Evolutionary conservation across 331 rosid species (phyloP), one percentile per base, ranked within the genome.

Genomic region (Pyrus hybrid): DNA sequence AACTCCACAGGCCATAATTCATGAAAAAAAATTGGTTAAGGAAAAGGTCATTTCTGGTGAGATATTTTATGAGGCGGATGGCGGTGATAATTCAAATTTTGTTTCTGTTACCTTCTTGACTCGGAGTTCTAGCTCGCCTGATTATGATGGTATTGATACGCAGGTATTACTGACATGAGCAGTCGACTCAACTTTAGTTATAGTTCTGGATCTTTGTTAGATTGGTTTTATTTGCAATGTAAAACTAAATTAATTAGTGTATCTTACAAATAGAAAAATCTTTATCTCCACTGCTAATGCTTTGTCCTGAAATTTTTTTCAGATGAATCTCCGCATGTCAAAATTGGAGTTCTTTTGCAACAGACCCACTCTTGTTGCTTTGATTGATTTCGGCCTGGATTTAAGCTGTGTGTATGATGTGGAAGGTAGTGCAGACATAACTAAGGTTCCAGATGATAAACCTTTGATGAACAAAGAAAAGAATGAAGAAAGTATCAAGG

Each of bases 301-400:
- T 82, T 72, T 72, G 68, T 25, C 29, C 81, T 78, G 62, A 68
- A 79, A 13, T 0, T 21, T 20, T 57, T 77, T 80, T 82, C 96
- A 95, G 99, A 90, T 95, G 99, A 84, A 92, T 85, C 82, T 95
- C 74, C 88, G 88, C 62, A 92, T 95, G 99, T 95, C 96, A 77
- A 95, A 88, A 80, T 83, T 95, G 82, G 99, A 92, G 75, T 95
- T 95, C 80, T 95, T 85, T 75, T 95, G 97, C 87, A 95, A 90
- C 87, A 90, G 99, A 76, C 99, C 97, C 57, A 95, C 99, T 71
- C 86, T 95, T 82, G 96, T 95, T 72, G 97, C 99, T 35, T 80
- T 95, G 83, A 95, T 95, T 80, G 86, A 83, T 84, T 89, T 95
- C 66, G 93, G 99, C 80, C 82, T 95, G 68, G 99, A 95, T 74